phyloP scores from a whole-genome alignment of 805 yeast species.

The Starmerella sirachaensis region DNA sequence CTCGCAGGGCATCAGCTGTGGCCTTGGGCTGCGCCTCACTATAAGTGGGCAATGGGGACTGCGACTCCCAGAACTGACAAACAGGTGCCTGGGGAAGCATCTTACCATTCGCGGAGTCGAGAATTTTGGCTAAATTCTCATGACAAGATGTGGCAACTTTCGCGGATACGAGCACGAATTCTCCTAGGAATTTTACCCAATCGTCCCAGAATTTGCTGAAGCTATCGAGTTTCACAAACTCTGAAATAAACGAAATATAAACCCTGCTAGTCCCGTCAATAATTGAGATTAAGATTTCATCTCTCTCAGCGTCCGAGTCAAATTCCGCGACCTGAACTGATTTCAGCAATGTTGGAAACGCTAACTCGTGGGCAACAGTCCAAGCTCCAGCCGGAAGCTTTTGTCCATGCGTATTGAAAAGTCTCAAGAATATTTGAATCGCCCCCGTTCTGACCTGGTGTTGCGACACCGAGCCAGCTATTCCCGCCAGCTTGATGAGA shows the following conservation, averaged over 20 bases:
- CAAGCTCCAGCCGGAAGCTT: slow-evolving; percentile 43
- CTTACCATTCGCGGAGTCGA: slow-evolving; percentile 27
- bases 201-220: slow-evolving; percentile 42
- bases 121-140: slow-evolving; percentile 39
- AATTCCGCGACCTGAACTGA: slow-evolving; percentile 10
- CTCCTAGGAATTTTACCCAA: slow-evolving; percentile 39
- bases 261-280: slow-evolving; percentile 56
- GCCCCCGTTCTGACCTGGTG: slow-evolving; percentile 84
- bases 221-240: slow-evolving; percentile 26
- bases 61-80: slow-evolving; percentile 33
- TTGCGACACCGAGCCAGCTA: slow-evolving; percentile 48
- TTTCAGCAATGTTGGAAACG: slow-evolving; percentile 36
- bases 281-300: slow-evolving; percentile 51
- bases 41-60: slow-evolving; percentile 29
- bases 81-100: slow-evolving; percentile 15
- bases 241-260: slow-evolving; percentile 39
- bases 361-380: slow-evolving; percentile 54
- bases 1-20: slow-evolving; percentile 46
- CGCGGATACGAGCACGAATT: slow-evolving; percentile 35
- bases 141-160: slow-evolving; percentile 48
- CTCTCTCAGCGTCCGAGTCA: slow-evolving; percentile 32
- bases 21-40: slow-evolving; percentile 33
- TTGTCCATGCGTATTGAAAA: slow-evolving; percentile 59
- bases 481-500: slow-evolving; percentile 46
- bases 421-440: slow-evolving; percentile 74